phyloP scores from a whole-genome alignment of 1,284 basidiomycete genomes.

The Exsudoporus floridanus region DNA sequence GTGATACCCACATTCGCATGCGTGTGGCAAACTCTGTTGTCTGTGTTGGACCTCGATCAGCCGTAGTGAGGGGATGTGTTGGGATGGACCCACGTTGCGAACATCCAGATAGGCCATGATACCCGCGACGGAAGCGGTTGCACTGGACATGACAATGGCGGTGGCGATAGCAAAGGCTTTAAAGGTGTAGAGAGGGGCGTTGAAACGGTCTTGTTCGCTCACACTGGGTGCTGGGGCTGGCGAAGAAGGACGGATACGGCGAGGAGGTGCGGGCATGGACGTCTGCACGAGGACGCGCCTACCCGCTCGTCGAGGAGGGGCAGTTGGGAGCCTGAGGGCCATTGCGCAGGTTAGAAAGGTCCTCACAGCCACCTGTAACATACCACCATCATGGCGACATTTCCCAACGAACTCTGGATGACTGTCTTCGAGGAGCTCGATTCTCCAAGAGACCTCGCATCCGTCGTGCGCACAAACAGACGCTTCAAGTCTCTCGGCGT shows the following conservation, averaged over 20 bases:
- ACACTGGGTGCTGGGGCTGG: background rate
- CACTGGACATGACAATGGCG: conserved; percentile 37
- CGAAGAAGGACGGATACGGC: background rate
- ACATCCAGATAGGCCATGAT: conserved; percentile 43
- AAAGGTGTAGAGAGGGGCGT: conserved; percentile 41
- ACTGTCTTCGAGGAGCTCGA: conserved; percentile 31
- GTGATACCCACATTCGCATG: conserved; percentile 48
- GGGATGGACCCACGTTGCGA: conserved; percentile 35
- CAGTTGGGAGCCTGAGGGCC: background rate
- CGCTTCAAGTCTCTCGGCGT: conserved; percentile 35
- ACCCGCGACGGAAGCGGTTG: conserved; percentile 36
- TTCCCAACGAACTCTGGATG: conserved; percentile 33
- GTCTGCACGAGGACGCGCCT: background rate
- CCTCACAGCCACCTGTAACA: background rate
- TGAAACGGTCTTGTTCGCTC: conserved; percentile 33
- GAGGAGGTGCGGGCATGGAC: background rate
- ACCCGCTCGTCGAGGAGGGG: background rate
- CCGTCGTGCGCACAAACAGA: conserved; percentile 33
- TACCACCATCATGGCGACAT: conserved; percentile 3
- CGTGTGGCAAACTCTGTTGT: conserved; percentile 53
- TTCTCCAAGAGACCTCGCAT: conserved; percentile 32
- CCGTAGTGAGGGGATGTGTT: background rate
- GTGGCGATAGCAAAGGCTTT: conserved; percentile 50
- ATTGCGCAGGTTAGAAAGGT: too few species aligned
- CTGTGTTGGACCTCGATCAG: conserved; percentile 33